These are phyloP conservation scores for Calophaca sinica DNA, from an alignment of 306 rosid genomes.

Conservation along the genomic window DNA sequence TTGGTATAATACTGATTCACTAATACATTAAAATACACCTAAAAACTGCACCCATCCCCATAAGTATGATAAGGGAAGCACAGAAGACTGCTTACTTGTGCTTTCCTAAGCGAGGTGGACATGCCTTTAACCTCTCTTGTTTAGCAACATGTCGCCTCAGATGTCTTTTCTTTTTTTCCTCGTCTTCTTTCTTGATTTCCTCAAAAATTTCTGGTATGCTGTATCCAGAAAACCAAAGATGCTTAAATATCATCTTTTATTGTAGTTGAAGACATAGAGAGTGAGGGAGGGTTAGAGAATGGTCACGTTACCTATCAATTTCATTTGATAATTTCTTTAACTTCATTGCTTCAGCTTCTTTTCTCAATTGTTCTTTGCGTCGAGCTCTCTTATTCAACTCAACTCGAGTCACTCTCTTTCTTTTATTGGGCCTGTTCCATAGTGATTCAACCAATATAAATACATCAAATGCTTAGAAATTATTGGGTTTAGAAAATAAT, in stretches of 20 bases:
- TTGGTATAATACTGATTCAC: neutral
- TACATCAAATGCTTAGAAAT: conserved; percentile 9
- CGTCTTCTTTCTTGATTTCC: conserved; percentile 80
- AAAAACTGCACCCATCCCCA: conserved; percentile 3
- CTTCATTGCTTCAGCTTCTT: conserved; percentile 67
- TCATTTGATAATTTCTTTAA: conserved; percentile 66
- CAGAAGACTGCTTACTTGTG: conserved; percentile 68
- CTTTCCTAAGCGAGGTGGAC: conserved; percentile 89
- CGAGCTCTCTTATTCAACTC: conserved; percentile 77
- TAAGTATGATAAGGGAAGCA: neutral
- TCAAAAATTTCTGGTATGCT: conserved; percentile 72
- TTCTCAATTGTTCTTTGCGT: conserved; percentile 65
- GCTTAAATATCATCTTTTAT: conserved; percentile 15
- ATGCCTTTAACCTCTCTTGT: conserved; percentile 71
- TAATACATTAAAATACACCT: neutral
- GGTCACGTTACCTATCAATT: conserved; percentile 73
- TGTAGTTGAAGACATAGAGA: neutral
- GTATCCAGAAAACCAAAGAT: conserved; percentile 37
- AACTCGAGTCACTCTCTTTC: conserved; percentile 77
- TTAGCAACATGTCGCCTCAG: conserved; percentile 73
- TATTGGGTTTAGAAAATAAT: neutral
- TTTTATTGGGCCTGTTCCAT: conserved; percentile 60
- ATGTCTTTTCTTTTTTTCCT: conserved; percentile 67
- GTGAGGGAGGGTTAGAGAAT: neutral
- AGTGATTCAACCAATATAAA: conserved; percentile 44